These are phyloP conservation scores for Epichloe coenophiala DNA, from an alignment of 2,329 filamentous ascomycete species.

Conservation along the genomic window DNA sequence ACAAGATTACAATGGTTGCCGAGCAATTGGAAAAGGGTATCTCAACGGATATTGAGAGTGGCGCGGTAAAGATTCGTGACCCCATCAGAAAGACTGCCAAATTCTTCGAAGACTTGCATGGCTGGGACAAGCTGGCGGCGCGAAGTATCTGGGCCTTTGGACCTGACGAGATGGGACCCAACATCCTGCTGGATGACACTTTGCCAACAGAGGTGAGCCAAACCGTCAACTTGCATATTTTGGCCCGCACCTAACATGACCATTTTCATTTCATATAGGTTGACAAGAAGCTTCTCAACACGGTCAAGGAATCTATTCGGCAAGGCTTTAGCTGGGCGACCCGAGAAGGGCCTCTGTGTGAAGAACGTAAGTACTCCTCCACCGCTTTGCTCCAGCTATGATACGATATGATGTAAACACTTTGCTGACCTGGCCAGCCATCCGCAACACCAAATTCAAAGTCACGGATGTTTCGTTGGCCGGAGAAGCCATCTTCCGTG, in stretches of 20 bases:
- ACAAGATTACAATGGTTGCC: constrained; percentile 97
- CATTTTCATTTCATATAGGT: constrained; percentile 35
- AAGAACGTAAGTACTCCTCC: constrained; percentile 65
- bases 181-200: constrained; percentile 94
- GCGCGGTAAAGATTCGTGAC: constrained; percentile 81
- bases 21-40: constrained; percentile 93
- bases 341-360: constrained; percentile 86
- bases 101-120: constrained; percentile 94
- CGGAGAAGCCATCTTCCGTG: constrained; percentile 82
- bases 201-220: constrained; percentile 63
- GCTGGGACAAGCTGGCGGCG: constrained; percentile 88
- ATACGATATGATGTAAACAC: neutral
- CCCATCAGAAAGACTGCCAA: constrained; percentile 87
- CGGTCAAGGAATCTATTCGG: constrained; percentile 80
- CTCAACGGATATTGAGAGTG: constrained; percentile 84
- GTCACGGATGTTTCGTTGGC: constrained; percentile 83
- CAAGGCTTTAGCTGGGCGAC: constrained; percentile 97
- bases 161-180: constrained; percentile 85
- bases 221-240: neutral
- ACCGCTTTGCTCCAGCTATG: neutral
- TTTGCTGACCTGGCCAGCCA: constrained; percentile 40
- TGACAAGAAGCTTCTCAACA: constrained; percentile 78
- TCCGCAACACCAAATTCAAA: constrained; percentile 95
- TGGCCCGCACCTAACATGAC: neutral
- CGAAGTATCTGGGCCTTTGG: constrained; percentile 98